These are phyloP conservation scores for Trametopsis cervina DNA, from an alignment of 768 basidiomycete genomes.

Conservation along the genomic window DNA sequence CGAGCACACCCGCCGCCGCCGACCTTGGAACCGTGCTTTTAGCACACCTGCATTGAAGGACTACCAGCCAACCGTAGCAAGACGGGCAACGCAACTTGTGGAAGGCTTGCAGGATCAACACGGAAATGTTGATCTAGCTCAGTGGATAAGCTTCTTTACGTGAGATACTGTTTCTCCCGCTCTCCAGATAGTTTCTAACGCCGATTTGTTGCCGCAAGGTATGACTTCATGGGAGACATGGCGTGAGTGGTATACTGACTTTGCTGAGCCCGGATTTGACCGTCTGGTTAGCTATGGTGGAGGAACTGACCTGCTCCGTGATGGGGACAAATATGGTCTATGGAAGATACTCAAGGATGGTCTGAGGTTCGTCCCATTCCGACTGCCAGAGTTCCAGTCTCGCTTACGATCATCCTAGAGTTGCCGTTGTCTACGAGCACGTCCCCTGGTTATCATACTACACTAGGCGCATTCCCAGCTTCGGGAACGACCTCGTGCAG, in stretches of 20 bases:
- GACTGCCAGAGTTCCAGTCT: not conserved
- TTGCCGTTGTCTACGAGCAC: slow-evolving; percentile 1
- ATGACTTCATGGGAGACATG: slow-evolving; percentile 16
- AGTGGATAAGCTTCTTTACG: slow-evolving; percentile 23
- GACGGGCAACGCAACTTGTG: slow-evolving; percentile 20
- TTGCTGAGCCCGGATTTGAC: not conserved
- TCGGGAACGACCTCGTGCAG: not conserved
- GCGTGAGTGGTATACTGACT: slow-evolving; percentile 3
- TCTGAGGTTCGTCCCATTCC: slow-evolving; percentile 30
- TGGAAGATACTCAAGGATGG: slow-evolving; percentile 39
- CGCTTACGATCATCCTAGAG: not conserved
- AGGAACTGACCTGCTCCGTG: slow-evolving; percentile 31
- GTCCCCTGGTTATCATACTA: slow-evolving; percentile 13
- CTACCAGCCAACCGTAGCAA: slow-evolving; percentile 18
- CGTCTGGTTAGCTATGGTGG: slow-evolving; percentile 30
- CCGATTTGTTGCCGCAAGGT: not conserved
- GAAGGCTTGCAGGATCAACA: slow-evolving; percentile 7
- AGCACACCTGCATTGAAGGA: slow-evolving; percentile 20
- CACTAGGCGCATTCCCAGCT: slow-evolving; percentile 2
- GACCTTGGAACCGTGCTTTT: slow-evolving; percentile 26
- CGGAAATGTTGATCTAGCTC: slow-evolving; percentile 11
- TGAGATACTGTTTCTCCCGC: slow-evolving; percentile 6
- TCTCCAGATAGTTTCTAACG: not conserved
- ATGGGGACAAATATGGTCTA: slow-evolving; percentile 31
- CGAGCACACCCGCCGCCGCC: slow-evolving; percentile 22